phyloP scores from a whole-genome alignment of 495 filamentous ascomycete genomes.

The Darksidea phi region DNA sequence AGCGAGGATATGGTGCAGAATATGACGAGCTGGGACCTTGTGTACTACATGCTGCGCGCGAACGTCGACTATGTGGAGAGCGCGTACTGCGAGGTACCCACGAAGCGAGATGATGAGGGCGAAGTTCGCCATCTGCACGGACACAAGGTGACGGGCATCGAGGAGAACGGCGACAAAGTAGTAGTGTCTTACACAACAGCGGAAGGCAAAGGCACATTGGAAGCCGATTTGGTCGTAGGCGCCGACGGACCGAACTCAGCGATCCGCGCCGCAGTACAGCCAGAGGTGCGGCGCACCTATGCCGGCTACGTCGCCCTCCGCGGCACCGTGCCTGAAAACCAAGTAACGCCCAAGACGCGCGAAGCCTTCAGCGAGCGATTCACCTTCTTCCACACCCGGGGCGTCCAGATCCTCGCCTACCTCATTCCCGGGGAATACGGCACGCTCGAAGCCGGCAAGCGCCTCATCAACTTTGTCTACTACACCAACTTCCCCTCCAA shows the following conservation, averaged over 20 bases:
- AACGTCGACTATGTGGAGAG: constrained; percentile 53
- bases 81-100: constrained; percentile 18
- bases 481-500: constrained; percentile 54
- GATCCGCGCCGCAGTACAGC: constrained; percentile 50
- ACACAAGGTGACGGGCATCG: constrained; percentile 48
- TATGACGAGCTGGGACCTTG: constrained; percentile 53
- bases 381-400: constrained; percentile 33
- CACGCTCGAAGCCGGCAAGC: constrained; percentile 45
- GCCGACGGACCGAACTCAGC: constrained; percentile 59
- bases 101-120: constrained; percentile 38
- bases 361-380: constrained; percentile 37
- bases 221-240: constrained; percentile 53
- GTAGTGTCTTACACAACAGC: constrained; percentile 44
- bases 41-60: constrained; percentile 55
- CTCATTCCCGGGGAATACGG: constrained; percentile 46
- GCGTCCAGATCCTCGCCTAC: constrained; percentile 55
- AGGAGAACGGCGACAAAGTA: constrained; percentile 44
- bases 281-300: constrained; percentile 51
- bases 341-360: constrained; percentile 35
- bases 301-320: constrained; percentile 57
- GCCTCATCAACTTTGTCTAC: constrained; percentile 59
- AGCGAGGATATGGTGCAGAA: constrained; percentile 31
- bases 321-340: constrained; percentile 51
- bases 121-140: constrained; percentile 52
- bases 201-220: constrained; percentile 40